Base-by-base conservation (phyloP, 148 eudicot species). In the Fagopyrum esculentum region DNA sequence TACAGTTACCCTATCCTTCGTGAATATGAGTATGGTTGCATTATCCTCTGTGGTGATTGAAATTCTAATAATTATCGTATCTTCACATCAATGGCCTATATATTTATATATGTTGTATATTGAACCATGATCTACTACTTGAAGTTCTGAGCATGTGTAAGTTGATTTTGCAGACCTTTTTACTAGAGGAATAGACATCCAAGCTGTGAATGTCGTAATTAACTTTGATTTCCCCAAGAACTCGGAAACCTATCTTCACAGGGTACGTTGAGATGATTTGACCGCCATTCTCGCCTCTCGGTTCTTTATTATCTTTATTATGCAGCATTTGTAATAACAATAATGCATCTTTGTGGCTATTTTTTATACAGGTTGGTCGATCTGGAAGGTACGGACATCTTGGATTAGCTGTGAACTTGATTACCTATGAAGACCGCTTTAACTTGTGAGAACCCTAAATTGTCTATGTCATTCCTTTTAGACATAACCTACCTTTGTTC, bases 311-410 rank as follows among this genome's bases (percentile, higher is more conserved):
- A 16, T 55, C 22, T 16, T 35, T 55, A n/a, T 55, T 55, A 55
- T 16, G n/a, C 8, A n/a, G 22, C 60, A 16, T n/a, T 4, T 55
- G 4, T 17, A 55, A 55, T 2, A 16, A 16, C 4, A 55, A 3
- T 51, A 12, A 22, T 72, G 17, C 61, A 47, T 75, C 55, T 40
- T 78, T 17, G 60, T 55, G 60, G 30, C 17, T 74, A 71, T 59
- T 75, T 29, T 59, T 75, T 29, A 44, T 29, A 19, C 80, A 91
- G 98, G 97, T 93, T 79, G 98, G 97, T 76, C 93, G 98, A 77
- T 91, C 94, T 51, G 98, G 98, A 74, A 91, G 98, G 77, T 93
- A 83, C 80, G 97, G 97, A 50, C 97, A 91, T 86, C 94, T 93
- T 76, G 98, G 98, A 51, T 85, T 93, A 74, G 96, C 98, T 74